Base-by-base conservation (phyloP, 176 grass and related monocot species). In the Leersia perrieri region DNA sequence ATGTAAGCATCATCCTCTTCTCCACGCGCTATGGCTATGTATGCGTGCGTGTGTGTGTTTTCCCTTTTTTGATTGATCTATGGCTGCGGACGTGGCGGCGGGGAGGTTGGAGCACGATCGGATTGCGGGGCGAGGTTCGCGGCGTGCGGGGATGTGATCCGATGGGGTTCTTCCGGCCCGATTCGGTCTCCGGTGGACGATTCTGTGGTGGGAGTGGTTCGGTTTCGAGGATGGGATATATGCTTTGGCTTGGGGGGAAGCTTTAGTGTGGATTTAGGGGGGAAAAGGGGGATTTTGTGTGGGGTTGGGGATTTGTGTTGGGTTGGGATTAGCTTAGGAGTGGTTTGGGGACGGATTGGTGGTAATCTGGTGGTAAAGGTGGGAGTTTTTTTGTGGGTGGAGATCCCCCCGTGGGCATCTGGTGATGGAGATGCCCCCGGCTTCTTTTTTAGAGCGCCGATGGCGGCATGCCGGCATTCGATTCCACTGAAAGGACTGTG, bases 381-480 rank as follows among this genome's bases (percentile, higher is more conserved):
- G 45, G 63, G 71, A 45, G 76, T 93, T 87, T 89, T 70, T 22
- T 6, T 22, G 2, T 40, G 18, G n/a, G 47, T 42, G 70, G 73
- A 90, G 77, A 87, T 63, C 61, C 77, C 66, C 33, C 38, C 34
- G 73, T n/a, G 49, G 63, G 72, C 61, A 83, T 85, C 68, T 45
- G 73, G 12, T 75, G 84, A 90, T 63, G 79, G 79, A 8, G 76
- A 81, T 68, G 66, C 29, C 44, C 29, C 44, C 42, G 33, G 13
- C 67, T 35, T 39, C 76, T 57, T 87, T 57, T 87, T 77, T 76
- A 72, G 33, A 72, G 33, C 3, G 44, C 60, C 34, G 34, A 72
- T 76, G 58, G 73, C 40, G 51, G 74, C 74, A 72, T 76, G 58
- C 68, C 40, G 51, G 74, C 74, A 80, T 88, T 90, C 51, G 78